Conservation (phyloP, 1,284 basidiomycete species). For the Pseudozyma tsukubaensis region DNA sequence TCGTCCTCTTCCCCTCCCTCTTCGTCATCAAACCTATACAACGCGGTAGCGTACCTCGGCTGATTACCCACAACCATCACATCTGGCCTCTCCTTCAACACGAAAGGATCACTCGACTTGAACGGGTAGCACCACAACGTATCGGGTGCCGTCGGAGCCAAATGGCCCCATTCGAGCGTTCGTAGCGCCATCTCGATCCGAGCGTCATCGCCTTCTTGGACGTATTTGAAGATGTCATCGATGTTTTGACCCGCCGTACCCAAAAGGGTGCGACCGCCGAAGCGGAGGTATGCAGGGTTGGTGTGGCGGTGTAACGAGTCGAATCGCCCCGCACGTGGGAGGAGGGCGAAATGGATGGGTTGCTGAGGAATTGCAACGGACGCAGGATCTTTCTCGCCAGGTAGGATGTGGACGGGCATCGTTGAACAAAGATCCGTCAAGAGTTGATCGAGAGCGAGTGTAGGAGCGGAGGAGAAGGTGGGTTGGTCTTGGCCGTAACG, state of each 20-base stretch:
- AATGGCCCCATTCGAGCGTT: conserved; percentile 91
- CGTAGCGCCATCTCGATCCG: conserved; percentile 79
- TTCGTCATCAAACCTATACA: conserved; percentile 69
- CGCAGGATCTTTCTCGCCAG: conserved; percentile 87
- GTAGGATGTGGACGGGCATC: conserved; percentile 75
- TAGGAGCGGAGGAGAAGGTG: conserved; percentile 38
- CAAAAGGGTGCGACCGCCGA: conserved; percentile 74
- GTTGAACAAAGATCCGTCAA: conserved; percentile 77
- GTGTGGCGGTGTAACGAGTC: conserved; percentile 82
- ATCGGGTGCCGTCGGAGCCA: conserved; percentile 97
- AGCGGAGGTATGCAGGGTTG: conserved; percentile 87
- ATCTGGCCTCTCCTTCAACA: conserved; percentile 84
- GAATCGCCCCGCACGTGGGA: conserved; percentile 74
- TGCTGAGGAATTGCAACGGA: conserved; percentile 93
- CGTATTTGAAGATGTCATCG: conserved; percentile 94
- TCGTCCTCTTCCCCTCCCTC: conserved; percentile 53
- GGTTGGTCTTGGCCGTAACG: conserved; percentile 46
- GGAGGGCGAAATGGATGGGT: conserved; percentile 88
- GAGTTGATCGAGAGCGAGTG: conserved; percentile 76
- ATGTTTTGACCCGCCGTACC: conserved; percentile 90
- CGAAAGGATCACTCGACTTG: conserved; percentile 87
- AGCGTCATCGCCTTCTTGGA: conserved; percentile 67
- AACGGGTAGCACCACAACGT: conserved; percentile 98
- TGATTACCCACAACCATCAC: conserved; percentile 94
- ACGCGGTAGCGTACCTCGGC: conserved; percentile 72